Percentiles rank a stretch among this genome's conserved stretches.
These are phyloP conservation scores for Solanum medicagineum DNA, from an alignment of 257 asterid genomes.

Conservation along the genomic window DNA sequence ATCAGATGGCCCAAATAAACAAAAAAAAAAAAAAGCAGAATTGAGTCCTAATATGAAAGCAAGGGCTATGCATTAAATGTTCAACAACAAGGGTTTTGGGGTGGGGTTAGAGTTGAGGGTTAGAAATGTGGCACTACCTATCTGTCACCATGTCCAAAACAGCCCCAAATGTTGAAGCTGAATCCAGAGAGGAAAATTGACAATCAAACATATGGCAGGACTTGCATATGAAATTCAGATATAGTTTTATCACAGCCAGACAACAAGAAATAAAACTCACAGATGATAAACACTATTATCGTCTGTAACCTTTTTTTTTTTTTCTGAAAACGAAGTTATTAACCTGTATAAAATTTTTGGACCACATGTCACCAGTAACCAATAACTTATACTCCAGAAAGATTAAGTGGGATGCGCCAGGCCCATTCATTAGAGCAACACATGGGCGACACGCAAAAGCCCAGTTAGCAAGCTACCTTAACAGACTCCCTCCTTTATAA, in stretches of 20 bases:
- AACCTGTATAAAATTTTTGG: neutral
- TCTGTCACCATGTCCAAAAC: conserved; percentile 86
- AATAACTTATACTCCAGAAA: neutral
- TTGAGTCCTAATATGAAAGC: neutral
- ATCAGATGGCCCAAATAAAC: conserved; percentile 3
- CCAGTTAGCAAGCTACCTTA: neutral
- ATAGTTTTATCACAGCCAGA: neutral
- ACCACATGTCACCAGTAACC: neutral
- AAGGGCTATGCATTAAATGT: neutral
- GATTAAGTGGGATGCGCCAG: neutral
- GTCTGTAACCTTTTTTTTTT: neutral
- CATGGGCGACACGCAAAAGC: neutral
- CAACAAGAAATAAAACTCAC: neutral
- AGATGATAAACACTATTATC: neutral
- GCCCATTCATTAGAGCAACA: neutral
- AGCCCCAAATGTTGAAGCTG: conserved; percentile 98
- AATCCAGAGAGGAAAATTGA: conserved; percentile 9
- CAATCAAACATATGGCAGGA: neutral
- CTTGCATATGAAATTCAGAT: neutral
- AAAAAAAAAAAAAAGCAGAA: neutral
- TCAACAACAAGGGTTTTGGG: neutral
- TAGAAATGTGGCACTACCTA: conserved; percentile 34
- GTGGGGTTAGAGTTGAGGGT: neutral
- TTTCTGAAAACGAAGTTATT: neutral
- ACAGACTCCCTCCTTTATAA: neutral